Evolutionary conservation across 179 eudicot genomes (phyloP).

Genomic region (Carnegiea gigantea): DNA sequence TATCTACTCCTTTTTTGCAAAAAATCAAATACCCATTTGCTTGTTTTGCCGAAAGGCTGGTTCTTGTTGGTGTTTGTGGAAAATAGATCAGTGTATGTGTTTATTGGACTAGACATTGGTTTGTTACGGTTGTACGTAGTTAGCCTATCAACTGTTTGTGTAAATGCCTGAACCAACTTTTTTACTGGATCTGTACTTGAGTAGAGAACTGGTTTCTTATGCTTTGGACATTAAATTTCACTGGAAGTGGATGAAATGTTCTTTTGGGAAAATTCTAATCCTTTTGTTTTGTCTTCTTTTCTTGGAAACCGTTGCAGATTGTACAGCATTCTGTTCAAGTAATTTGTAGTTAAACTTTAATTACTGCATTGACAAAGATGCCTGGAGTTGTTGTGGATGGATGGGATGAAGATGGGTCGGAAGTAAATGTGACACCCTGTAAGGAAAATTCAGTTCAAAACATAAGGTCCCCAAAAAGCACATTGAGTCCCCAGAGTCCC

Average conservation of each 20-base stretch:
- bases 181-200: constrained; percentile 21
- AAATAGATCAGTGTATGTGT: constrained; percentile 23
- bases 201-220: neutral
- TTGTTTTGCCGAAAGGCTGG: constrained; percentile 10
- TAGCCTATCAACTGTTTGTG: constrained; percentile 18
- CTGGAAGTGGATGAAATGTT: constrained; percentile 5
- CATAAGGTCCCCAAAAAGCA: constrained; percentile 48
- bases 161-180: constrained; percentile 12
- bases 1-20: neutral
- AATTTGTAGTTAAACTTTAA: constrained; percentile 24
- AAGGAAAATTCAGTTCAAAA: constrained; percentile 57
- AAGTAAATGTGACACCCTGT: constrained; percentile 38
- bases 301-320: constrained; percentile 40
- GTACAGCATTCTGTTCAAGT: constrained; percentile 25
- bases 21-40: neutral
- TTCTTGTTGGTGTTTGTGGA: constrained; percentile 10
- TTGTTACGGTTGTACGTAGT: neutral
- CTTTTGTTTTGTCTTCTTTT: constrained; percentile 9
- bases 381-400: constrained; percentile 71
- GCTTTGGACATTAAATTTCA: constrained; percentile 2
- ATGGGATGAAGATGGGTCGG: constrained; percentile 52
- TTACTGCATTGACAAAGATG: constrained; percentile 37
- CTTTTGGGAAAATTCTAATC: neutral
- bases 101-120: constrained; percentile 13
- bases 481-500: constrained; percentile 45